Base-by-base conservation (phyloP, 2,329 filamentous ascomycete species). In the Pseudonectria foliicola region DNA sequence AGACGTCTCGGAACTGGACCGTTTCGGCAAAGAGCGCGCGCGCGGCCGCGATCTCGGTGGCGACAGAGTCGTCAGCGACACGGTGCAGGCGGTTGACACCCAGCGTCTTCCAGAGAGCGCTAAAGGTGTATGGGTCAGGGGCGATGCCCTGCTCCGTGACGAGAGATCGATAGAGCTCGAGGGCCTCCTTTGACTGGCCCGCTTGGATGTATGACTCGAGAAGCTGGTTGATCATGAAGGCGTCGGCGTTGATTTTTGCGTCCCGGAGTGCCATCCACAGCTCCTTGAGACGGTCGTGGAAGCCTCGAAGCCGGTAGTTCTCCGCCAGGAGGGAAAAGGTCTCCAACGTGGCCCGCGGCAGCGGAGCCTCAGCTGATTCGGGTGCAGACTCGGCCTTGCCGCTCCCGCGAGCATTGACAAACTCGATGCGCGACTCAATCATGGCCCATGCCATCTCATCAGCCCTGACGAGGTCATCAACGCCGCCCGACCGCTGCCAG, bases 161-260 rank as follows among this genome's bases (percentile, higher is more conserved):
- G 52, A 85, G 69, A 13, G 61, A 56, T 8, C 61, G 55, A 55
- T 79, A 85, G 21, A 79, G 67, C 3, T 60, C 53, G 48, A 73
- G 67, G 0, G 82, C 75, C 33, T 71, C 63, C 15, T 61, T 57
- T 29, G 70, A 66, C 34, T 75, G 65, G 33, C 75, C 73, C 38
- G 73, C 71, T 40, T 78, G 73, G 30, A 82, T 68, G 42, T 80
- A 73, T 6, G 78, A 76, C 40, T 78, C 76, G 16, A 92, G 72
- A 14, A 89, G 64, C 52, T 88, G 82, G 57, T 90, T 92, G 69
- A 89, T 77, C 62, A 89, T 82, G 56, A 81, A 84, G 7, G 78
- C 75, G 50, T 85, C 81, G 2, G 81, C 74, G 35, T 65, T 68
- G 41, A 90, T 77, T 43, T 80, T 71, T 11, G 81, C 75, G 29